Evolutionary conservation across 1,139 yeast genomes (phyloP), one percentile per base, ranked within the genome.

Genomic region (Geotrichum macrosporum): DNA sequence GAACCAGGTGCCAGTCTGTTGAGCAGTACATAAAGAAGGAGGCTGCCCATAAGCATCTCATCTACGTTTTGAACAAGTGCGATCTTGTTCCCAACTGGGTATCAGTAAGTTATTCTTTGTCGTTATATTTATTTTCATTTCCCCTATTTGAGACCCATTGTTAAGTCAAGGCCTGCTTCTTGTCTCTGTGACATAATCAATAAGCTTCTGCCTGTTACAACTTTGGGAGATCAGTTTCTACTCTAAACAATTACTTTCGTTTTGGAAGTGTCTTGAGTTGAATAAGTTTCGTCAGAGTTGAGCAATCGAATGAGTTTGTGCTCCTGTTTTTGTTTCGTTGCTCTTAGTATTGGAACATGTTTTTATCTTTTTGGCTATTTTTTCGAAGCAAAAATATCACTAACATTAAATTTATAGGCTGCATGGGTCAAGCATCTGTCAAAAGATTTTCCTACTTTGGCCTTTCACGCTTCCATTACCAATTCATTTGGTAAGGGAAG

Each of bases 1-100:
- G 98, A 44, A 92, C 98, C 5, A 78, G 96, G 58, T 92, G 98
- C 74, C 84, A 76, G 58, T 77, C 94, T 3, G 96, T 92, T 50
- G 97, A 92, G 67, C 89, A 88, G 61, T 89, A 88, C 65, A 85
- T 92, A 65, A 80, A 76, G 59, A 92, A 85, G 54, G 98, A 92
- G 69, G 89, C 95, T 63, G 87, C 98, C 26, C 98, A 92, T 66
- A 92, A 92, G 70, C 98, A 92, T 73, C 76, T 92, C 72, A 84
- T 92, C 55, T 89, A 84, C 65, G 96, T 92, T 46, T 73, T 92
- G 67, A 92, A 92, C 77, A 92, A 92, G 77, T 88, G 96, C 77
- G 98, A 92, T 73, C 78, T 92, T 61, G 96, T 94, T 46, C 98
- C 98, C 54, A 92, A 96, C 50, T 92, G 97, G 96, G 96, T 88